Conservation (phyloP, 2,329 filamentous ascomycete species). For the Fusarium nelsonii region DNA sequence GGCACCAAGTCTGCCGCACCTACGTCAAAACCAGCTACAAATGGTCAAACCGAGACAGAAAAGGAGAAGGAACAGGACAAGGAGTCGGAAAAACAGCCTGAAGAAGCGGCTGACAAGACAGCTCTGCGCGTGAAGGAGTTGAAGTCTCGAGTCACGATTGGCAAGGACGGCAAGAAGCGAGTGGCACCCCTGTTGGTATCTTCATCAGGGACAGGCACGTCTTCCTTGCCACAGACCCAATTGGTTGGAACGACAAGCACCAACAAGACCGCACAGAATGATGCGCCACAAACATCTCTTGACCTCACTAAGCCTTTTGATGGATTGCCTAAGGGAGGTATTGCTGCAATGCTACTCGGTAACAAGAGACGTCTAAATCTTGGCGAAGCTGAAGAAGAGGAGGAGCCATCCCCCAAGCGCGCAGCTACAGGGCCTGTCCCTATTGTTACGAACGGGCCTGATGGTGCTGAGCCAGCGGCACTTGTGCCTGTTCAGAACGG, state of each 20-base stretch:
- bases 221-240: conserved; percentile 89
- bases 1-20: conserved; percentile 60
- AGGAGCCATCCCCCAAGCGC: conserved; percentile 65
- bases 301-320: conserved; percentile 96
- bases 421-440: conserved; percentile 75
- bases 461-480: conserved; percentile 83
- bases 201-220: conserved; percentile 86
- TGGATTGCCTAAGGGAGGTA: conserved; percentile 88
- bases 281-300: conserved; percentile 83
- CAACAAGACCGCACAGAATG: conserved; percentile 71
- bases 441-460: conserved; percentile 80
- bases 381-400: conserved; percentile 81
- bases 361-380: conserved; percentile 89
- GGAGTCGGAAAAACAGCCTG: conserved; percentile 54
- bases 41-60: conserved; percentile 54
- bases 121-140: conserved; percentile 70
- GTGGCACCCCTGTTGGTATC: conserved; percentile 93
- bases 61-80: conserved; percentile 54
- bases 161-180: conserved; percentile 96
- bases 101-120: conserved; percentile 66
- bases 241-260: conserved; percentile 81
- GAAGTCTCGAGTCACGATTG: conserved; percentile 93
- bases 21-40: conserved; percentile 56
- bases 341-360: conserved; percentile 86
- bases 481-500: conserved; percentile 70